A percentile compares a stretch with the other conserved stretches of the same genome.
phyloP scores from a whole-genome alignment of 2,329 filamentous ascomycete species.

The Fusarium heterosporum region DNA sequence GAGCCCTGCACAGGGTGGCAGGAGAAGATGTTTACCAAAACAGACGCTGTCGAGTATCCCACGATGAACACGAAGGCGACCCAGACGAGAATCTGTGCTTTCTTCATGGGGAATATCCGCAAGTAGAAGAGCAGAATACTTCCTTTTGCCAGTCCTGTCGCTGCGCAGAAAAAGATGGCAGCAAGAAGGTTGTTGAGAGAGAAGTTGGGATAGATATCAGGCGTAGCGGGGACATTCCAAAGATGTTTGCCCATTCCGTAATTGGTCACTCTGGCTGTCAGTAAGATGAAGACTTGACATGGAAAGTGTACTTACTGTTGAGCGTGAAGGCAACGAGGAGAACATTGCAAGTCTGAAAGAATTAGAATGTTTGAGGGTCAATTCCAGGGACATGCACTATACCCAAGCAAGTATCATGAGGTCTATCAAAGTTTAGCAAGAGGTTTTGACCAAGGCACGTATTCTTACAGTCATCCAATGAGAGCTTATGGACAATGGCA shows the following conservation, averaged over 20 bases:
- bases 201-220: conserved; percentile 21
- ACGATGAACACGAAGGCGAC: conserved; percentile 20
- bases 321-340: conserved; percentile 21
- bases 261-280: conserved; percentile 10
- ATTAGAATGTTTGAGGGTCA: neutral
- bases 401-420: conserved; percentile 23
- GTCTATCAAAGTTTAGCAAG: neutral
- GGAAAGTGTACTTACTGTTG: conserved; percentile 1
- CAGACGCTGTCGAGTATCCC: conserved; percentile 11
- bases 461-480: conserved; percentile 21
- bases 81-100: conserved; percentile 13
- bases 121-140: conserved; percentile 27
- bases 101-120: conserved; percentile 19
- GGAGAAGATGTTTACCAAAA: conserved; percentile 19
- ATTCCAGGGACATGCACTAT: neutral
- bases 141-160: conserved; percentile 15
- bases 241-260: conserved; percentile 30
- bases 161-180: conserved; percentile 29
- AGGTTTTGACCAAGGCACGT: accelerated
- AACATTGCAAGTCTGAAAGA: neutral
- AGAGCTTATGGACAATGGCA: conserved; percentile 6
- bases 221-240: conserved; percentile 22
- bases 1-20: conserved; percentile 15
- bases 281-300: accelerated
- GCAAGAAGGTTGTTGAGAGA: conserved; percentile 21